Percentiles rank a stretch among this genome's conserved stretches.
Evolutionary conservation across 83 land plant species (phyloP).

Genomic region (Larix sibirica): DNA sequence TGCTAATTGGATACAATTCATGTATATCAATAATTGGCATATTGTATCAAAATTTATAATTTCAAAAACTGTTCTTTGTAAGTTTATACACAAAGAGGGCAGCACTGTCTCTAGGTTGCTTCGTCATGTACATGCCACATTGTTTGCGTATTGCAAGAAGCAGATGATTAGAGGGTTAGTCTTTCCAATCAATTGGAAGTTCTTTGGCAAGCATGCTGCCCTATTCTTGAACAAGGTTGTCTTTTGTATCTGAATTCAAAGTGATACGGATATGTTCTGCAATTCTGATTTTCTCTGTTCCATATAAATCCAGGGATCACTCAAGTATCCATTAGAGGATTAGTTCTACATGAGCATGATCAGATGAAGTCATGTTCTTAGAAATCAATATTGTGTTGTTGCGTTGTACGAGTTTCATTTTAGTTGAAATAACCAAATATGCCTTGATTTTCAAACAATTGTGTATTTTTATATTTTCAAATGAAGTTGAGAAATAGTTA

Average conservation of each 20-base stretch:
- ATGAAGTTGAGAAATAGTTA: not conserved
- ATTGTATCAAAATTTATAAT: constrained; percentile 7
- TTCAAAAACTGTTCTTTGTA: constrained; percentile 1
- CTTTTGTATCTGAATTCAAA: no score
- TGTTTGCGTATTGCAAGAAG: not conserved
- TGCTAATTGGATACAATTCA: not conserved
- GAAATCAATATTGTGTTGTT: not conserved
- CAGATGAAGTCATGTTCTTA: not conserved
- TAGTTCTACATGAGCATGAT: not conserved
- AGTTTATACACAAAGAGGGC: not conserved
- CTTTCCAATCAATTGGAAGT: no score
- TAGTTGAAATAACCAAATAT: not conserved
- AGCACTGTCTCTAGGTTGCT: not conserved
- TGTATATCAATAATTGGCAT: not conserved
- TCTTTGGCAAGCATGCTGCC: not conserved
- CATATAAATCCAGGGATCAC: not conserved
- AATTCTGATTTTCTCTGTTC: not conserved
- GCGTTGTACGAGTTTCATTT: not conserved
- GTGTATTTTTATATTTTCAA: not conserved
- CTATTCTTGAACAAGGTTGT: not conserved
- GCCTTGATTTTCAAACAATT: not conserved
- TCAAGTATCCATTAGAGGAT: not conserved
- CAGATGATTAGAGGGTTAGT: not conserved
- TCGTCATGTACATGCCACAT: not conserved
- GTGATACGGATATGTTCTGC: no score